These are phyloP conservation scores for Casuarina equisetifolia DNA, from an alignment of 306 rosid genomes.

Conservation along the genomic window DNA sequence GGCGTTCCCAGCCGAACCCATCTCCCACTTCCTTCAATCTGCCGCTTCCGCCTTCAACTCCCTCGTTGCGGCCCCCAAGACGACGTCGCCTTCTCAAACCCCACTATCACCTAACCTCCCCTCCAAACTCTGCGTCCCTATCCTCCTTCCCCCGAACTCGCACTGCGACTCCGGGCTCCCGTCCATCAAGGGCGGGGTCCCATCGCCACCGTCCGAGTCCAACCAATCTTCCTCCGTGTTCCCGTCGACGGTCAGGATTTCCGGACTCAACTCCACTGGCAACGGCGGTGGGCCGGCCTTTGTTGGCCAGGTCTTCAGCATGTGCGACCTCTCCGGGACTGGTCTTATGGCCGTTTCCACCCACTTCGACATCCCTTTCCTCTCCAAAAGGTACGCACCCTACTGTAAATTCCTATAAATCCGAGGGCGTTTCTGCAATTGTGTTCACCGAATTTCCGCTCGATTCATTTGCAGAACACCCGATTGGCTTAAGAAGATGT, in stretches of 20 bases:
- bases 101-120: background rate
- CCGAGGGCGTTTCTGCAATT: background rate
- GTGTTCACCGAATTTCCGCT: too few relatives aligned
- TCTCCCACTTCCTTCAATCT: conserved; percentile 54
- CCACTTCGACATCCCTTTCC: conserved; percentile 84
- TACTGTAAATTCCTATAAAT: background rate
- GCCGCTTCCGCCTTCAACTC: conserved; percentile 58
- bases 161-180: conserved; percentile 36
- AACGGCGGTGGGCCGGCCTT: conserved; percentile 83
- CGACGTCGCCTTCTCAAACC: conserved; percentile 28
- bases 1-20: conserved; percentile 30
- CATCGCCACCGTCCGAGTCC: conserved; percentile 38
- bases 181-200: conserved; percentile 23
- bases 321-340: conserved; percentile 98
- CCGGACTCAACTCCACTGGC: conserved; percentile 41
- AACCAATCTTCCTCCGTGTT: conserved; percentile 39
- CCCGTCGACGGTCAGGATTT: conserved; percentile 53
- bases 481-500: conserved; percentile 88
- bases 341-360: conserved; percentile 98
- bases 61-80: conserved; percentile 39
- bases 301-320: conserved; percentile 96
- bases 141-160: conserved; percentile 33
- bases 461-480: conserved; percentile 65
- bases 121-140: conserved; percentile 48
- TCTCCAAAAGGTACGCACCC: conserved; percentile 65